Percentiles rank a stretch among this genome's conserved stretches.
These are phyloP conservation scores for Drechmeria coniospora DNA, from an alignment of 2,329 filamentous ascomycete species.

Conservation along the genomic window DNA sequence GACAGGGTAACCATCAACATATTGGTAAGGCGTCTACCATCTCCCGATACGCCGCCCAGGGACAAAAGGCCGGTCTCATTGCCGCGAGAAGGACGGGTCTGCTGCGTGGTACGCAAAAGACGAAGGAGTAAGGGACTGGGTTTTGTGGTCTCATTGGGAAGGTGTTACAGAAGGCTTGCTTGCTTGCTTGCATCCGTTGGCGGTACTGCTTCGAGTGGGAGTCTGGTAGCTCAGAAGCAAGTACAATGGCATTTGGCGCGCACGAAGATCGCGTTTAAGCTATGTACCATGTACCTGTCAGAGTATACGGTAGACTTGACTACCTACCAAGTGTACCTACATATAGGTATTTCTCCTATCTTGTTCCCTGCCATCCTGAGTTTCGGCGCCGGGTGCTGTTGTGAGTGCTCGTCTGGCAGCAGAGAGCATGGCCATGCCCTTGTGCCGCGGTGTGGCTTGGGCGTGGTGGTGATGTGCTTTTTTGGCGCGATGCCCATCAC, in stretches of 20 bases:
- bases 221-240: constrained; percentile 32
- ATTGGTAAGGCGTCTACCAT: constrained; percentile 99
- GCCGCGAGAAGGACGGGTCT: constrained; percentile 99
- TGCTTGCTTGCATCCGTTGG: constrained; percentile 45
- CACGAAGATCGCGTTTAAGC: too few species aligned
- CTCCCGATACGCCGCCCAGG: constrained; percentile 89
- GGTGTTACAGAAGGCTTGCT: constrained; percentile 54
- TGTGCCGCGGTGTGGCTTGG: too few species aligned
- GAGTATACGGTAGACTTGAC: too few species aligned
- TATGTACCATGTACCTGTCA: too few species aligned
- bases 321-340: too few species aligned
- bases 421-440: too few species aligned
- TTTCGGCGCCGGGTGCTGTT: too few species aligned
- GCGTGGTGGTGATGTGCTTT: too few species aligned
- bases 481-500: too few species aligned
- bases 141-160: constrained; percentile 44
- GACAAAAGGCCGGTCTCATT: constrained; percentile 99
- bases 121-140: constrained; percentile 66
- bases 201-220: constrained; percentile 31
- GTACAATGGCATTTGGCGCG: constrained; percentile 34
- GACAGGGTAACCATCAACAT: constrained; percentile 97
- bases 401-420: too few species aligned
- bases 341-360: too few species aligned
- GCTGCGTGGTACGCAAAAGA: constrained; percentile 99
- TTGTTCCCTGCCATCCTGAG: too few species aligned